Conservation (phyloP, 345 rosid genomes). For the Clarkia xantiana region DNA sequence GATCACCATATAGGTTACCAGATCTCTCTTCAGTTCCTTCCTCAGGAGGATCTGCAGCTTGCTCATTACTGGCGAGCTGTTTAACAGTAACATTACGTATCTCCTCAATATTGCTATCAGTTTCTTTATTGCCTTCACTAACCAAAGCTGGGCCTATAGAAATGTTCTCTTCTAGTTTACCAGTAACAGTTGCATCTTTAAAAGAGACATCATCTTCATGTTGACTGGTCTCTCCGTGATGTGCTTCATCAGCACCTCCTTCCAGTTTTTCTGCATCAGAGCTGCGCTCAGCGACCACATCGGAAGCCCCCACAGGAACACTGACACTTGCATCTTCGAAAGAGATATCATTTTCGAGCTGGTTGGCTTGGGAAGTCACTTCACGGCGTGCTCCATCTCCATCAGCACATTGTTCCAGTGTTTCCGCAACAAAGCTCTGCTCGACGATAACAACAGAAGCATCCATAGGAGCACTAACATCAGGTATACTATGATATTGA, state of each 20-base stretch:
- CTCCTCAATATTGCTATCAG: background rate
- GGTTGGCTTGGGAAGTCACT: background rate
- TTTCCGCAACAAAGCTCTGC: background rate
- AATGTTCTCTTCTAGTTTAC: background rate
- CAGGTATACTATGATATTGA: background rate
- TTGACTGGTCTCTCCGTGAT: background rate
- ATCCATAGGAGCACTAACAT: background rate
- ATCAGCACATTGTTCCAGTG: background rate
- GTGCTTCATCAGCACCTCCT: background rate
- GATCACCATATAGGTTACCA: background rate
- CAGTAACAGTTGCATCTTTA: background rate
- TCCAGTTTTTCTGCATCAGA: background rate
- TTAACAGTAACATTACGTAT: no score
- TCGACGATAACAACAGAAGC: background rate
- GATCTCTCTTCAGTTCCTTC: background rate
- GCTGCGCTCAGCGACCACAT: background rate
- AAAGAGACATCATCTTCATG: background rate
- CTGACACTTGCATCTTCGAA: background rate
- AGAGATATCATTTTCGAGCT: background rate
- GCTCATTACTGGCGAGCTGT: background rate
- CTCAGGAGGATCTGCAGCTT: background rate
- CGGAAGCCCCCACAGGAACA: background rate
- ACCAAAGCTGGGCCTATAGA: background rate
- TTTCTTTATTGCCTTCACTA: background rate
- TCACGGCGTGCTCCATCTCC: background rate